Percentiles rank a stretch among this genome's conserved stretches.
These are phyloP conservation scores for Lipomyces chichibuensis DNA, from an alignment of 805 yeast species.

Conservation along the genomic window DNA sequence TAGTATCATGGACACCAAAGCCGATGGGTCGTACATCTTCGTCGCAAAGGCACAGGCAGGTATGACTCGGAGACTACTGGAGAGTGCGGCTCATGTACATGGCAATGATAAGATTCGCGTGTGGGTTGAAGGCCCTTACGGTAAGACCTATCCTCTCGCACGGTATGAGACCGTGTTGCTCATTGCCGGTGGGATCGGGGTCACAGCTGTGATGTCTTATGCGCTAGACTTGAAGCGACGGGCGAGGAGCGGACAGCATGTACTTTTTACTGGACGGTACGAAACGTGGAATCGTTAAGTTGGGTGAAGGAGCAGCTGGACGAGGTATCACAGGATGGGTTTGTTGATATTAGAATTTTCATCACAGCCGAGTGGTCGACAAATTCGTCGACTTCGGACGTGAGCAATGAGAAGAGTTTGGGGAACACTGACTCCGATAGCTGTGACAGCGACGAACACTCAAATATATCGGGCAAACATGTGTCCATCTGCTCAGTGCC, in stretches of 20 bases:
- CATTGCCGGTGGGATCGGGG: constrained; percentile 59
- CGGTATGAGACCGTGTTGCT: constrained; percentile 53
- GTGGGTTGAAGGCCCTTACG: constrained; percentile 66
- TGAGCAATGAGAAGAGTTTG: background rate
- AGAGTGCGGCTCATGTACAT: background rate
- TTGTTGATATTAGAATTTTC: constrained; percentile 12
- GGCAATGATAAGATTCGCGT: constrained; percentile 9
- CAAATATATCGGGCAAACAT: background rate
- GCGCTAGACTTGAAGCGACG: constrained; percentile 2
- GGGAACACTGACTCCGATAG: background rate
- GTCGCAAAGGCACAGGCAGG: constrained; percentile 17
- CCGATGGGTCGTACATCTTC: constrained; percentile 14
- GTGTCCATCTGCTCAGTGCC: background rate
- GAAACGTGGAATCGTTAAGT: background rate
- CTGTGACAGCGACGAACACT: background rate
- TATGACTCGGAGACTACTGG: constrained; percentile 14
- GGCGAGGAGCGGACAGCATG: constrained; percentile 10
- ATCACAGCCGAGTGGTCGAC: constrained; percentile 3
- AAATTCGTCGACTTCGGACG: background rate
- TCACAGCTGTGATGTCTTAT: constrained; percentile 15
- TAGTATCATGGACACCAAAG: constrained; percentile 9
- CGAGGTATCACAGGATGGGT: constrained; percentile 9
- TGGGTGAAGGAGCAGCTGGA: constrained; percentile 19
- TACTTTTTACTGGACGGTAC: constrained; percentile 15
- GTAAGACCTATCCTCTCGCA: constrained; percentile 52